Evolutionary conservation across 2,329 filamentous ascomycete genomes (phyloP).

Genomic region (Microsporum canis): DNA sequence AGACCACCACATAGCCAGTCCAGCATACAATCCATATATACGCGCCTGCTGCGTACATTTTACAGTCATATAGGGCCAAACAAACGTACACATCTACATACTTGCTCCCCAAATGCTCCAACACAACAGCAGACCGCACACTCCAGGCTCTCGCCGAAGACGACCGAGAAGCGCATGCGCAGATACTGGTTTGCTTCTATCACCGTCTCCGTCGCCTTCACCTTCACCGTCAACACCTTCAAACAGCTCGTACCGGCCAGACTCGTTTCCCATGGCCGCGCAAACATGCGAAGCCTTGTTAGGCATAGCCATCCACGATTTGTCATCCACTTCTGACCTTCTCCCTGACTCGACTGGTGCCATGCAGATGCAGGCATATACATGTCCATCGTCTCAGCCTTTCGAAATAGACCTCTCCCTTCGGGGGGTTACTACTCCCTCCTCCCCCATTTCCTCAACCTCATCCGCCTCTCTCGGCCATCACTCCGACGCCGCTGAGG

Average conservation of each 20-base stretch:
- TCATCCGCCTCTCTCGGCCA: conserved; percentile 4
- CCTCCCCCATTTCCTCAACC: neutral
- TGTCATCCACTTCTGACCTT: conserved; percentile 2
- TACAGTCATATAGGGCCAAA: neutral
- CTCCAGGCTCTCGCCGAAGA: neutral
- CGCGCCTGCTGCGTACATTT: neutral
- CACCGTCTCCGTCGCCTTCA: neutral
- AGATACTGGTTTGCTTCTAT: neutral
- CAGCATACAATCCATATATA: neutral
- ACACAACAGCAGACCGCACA: neutral
- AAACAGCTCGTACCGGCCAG: neutral
- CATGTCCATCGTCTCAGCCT: conserved; percentile 2
- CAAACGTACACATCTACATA: neutral
- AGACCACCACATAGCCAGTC: neutral
- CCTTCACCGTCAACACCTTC: neutral
- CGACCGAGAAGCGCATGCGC: neutral
- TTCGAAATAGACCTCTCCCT: conserved; percentile 3
- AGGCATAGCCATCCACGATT: conserved; percentile 4
- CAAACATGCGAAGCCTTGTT: conserved; percentile 6
- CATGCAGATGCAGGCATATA: conserved; percentile 1
- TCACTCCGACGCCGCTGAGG: conserved; percentile 3
- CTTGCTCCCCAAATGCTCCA: neutral
- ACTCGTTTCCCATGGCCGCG: conserved; percentile 1
- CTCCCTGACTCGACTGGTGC: neutral
- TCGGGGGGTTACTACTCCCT: conserved; percentile 1